Evolutionary conservation across 2,329 filamentous ascomycete genomes (phyloP).

Genomic region (Diaporthe eres): DNA sequence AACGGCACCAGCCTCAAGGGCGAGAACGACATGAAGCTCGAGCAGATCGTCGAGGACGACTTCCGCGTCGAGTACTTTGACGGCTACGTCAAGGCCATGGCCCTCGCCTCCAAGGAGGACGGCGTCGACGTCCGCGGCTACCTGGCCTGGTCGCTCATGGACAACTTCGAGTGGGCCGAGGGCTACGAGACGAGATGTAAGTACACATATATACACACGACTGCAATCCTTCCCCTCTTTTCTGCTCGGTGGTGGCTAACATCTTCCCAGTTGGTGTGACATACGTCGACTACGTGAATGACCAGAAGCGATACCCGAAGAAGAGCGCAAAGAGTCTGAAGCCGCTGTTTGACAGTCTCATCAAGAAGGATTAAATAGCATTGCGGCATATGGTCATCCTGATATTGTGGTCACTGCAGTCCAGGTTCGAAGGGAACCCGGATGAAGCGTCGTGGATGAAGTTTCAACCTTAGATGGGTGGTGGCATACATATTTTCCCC

Average conservation of each 20-base stretch:
- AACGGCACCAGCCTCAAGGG: slow-evolving; percentile 88
- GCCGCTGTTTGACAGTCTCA: slow-evolving; percentile 78
- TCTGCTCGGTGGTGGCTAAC: neutral
- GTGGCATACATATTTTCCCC: neutral
- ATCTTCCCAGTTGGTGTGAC: slow-evolving; percentile 74
- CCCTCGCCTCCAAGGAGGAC: slow-evolving; percentile 77
- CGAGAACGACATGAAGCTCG: slow-evolving; percentile 81
- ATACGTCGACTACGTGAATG: slow-evolving; percentile 85
- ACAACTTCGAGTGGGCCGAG: slow-evolving; percentile 95
- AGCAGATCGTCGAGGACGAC: slow-evolving; percentile 83
- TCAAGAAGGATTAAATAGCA: slow-evolving; percentile 68
- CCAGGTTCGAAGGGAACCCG: neutral
- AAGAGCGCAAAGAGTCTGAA: slow-evolving; percentile 83
- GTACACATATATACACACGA: neutral
- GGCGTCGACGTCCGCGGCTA: slow-evolving; percentile 86
- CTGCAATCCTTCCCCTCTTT: too few species aligned
- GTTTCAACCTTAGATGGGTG: neutral
- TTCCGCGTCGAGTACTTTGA: slow-evolving; percentile 86
- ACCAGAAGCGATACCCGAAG: slow-evolving; percentile 86
- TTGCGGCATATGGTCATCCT: neutral
- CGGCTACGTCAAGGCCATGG: slow-evolving; percentile 83
- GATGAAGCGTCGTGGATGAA: neutral
- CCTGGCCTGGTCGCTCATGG: slow-evolving; percentile 90
- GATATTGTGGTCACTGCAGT: neutral
- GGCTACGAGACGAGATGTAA: slow-evolving; percentile 80